phyloP scores from a whole-genome alignment of 306 rosid species.

The Albizia julibrissin region DNA sequence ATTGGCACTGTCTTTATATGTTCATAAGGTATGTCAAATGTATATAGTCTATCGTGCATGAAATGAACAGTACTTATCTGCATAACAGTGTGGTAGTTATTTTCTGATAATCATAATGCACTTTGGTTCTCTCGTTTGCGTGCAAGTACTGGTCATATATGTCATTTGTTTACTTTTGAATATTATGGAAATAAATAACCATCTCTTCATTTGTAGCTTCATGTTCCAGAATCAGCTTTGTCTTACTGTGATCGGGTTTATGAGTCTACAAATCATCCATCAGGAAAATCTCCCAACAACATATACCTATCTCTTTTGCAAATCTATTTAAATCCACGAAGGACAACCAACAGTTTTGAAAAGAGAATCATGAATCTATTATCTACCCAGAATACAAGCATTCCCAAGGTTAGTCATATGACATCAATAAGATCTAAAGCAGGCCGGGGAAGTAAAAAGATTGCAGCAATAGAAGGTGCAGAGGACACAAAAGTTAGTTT shows the following conservation, averaged over 20 bases:
- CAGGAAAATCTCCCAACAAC: constrained; percentile 71
- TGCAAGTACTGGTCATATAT: constrained; percentile 6
- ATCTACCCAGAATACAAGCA: constrained; percentile 54
- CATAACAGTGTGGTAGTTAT: constrained; percentile 9
- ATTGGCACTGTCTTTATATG: constrained; percentile 87
- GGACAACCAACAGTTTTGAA: constrained; percentile 76
- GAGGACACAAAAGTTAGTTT: constrained; percentile 66
- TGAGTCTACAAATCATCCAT: constrained; percentile 61
- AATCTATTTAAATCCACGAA: constrained; percentile 87
- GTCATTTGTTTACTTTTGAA: constrained; percentile 22
- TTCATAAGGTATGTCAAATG: constrained; percentile 72
- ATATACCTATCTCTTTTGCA: constrained; percentile 87
- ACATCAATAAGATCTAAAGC: constrained; percentile 56
- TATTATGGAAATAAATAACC: constrained; percentile 28
- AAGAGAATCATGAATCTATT: constrained; percentile 71
- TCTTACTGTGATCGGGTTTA: constrained; percentile 91
- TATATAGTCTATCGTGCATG: constrained; percentile 2
- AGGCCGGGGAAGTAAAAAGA: constrained; percentile 74
- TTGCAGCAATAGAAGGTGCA: constrained; percentile 95
- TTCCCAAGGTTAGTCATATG: constrained; percentile 56
- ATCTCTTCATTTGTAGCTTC: constrained; percentile 63
- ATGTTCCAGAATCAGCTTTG: constrained; percentile 83
- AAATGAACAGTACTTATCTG: too few relatives aligned
- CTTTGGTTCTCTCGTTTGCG: constrained; percentile 23
- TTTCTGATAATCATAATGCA: constrained; percentile 29